Evolutionary conservation across 1,139 yeast genomes (phyloP).

Genomic region (Protomyces inundatus): DNA sequence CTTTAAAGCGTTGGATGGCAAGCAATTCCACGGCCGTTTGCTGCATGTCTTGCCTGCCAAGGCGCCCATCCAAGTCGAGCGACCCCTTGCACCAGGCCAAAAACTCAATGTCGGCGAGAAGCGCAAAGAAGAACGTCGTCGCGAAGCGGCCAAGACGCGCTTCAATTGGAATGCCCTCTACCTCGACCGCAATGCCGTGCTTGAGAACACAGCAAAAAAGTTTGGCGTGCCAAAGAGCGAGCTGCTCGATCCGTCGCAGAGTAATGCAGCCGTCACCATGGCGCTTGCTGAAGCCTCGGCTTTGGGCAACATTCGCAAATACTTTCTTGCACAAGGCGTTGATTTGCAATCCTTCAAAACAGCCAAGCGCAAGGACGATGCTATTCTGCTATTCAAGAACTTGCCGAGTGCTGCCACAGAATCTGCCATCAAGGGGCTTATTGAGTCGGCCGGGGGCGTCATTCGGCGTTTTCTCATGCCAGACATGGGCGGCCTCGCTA

Average conservation of each 20-base stretch:
- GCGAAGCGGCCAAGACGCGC: constrained; percentile 77
- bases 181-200: constrained; percentile 85
- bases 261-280: constrained; percentile 91
- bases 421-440: constrained; percentile 75
- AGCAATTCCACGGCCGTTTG: constrained; percentile 89
- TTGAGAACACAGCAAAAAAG: constrained; percentile 80
- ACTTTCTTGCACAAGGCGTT: constrained; percentile 77
- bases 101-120: constrained; percentile 47
- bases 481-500: constrained; percentile 93
- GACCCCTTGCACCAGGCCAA: constrained; percentile 50
- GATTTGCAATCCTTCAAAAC: constrained; percentile 70
- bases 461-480: constrained; percentile 83
- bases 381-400: constrained; percentile 75
- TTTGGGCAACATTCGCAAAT: constrained; percentile 81
- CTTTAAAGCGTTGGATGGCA: constrained; percentile 67
- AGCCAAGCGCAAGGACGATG: constrained; percentile 63
- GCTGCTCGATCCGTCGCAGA: constrained; percentile 77
- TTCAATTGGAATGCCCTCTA: constrained; percentile 94
- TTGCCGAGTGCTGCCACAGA: constrained; percentile 80
- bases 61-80: constrained; percentile 59
- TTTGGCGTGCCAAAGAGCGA: constrained; percentile 80
- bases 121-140: constrained; percentile 76
- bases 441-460: constrained; percentile 66
- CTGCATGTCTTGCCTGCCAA: constrained; percentile 85
- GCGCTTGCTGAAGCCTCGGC: constrained; percentile 97